phyloP scores from a whole-genome alignment of 106 monocot species.

The Dendrobium officinale region DNA sequence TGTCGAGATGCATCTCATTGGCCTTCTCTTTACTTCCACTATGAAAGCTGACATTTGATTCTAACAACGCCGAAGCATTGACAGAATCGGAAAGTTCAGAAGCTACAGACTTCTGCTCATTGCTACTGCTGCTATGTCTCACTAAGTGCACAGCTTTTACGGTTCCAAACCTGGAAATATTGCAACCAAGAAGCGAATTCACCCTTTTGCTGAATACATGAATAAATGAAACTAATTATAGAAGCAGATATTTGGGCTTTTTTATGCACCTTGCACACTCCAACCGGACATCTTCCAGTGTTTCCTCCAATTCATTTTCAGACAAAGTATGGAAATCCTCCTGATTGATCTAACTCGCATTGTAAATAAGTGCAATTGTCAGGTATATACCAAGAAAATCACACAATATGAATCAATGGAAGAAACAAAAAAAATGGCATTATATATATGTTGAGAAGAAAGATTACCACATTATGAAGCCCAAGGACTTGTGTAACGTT shows the following conservation, averaged over 20 bases:
- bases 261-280: slow-evolving; percentile 64
- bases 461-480: slow-evolving; percentile 79
- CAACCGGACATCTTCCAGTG: slow-evolving; percentile 72
- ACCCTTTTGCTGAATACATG: no score
- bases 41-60: neutral
- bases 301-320: slow-evolving; percentile 63
- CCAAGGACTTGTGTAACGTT: slow-evolving; percentile 61
- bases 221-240: neutral
- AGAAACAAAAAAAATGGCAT: neutral
- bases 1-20: neutral
- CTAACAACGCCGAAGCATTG: neutral
- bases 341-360: slow-evolving; percentile 36
- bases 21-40: slow-evolving; percentile 5
- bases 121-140: slow-evolving; percentile 4
- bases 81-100: slow-evolving; percentile 7
- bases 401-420: slow-evolving; percentile 3
- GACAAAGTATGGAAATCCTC: slow-evolving; percentile 44
- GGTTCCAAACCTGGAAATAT: slow-evolving; percentile 69
- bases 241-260: neutral
- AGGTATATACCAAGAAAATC: neutral
- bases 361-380: neutral
- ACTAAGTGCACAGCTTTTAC: slow-evolving; percentile 71
- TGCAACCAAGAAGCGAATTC: neutral
- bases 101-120: neutral
- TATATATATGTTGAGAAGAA: neutral